Evolutionary conservation across 1,284 basidiomycete genomes (phyloP), one percentile per base, ranked within the genome.

Genomic region (Tilletia caries): DNA sequence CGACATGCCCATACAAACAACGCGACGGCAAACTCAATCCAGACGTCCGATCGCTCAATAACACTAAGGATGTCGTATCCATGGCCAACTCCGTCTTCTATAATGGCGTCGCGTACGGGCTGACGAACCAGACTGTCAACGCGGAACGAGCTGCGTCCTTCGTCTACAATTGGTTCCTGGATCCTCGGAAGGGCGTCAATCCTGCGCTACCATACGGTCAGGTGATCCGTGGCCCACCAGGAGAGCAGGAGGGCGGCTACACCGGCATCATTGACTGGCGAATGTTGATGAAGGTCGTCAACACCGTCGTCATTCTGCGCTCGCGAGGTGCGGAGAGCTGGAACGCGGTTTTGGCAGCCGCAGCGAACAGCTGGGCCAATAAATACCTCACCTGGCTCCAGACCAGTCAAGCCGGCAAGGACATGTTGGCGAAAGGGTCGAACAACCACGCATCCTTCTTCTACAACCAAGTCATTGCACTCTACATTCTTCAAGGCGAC

Each of bases 181-280:
- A 89, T 71, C 70, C 84, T 0, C 83, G 82, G 5, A 90, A 89
- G 0, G 84, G 79, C 27, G 90, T 91, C 88, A 89, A 89, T 73
- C 90, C 90, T 2, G 88, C 90, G 78, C 83, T 91, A 69, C 86
- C 89, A 74, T 91, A 87, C 76, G 89, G 86, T 0, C 90, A 91
- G 77, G 86, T 89, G 80, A 80, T 87, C 34, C 86, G 90, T 3
- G 90, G 90, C 0, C 52, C 52, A 25, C 89, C 89, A 0, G 89
- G 89, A 33, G 85, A 86, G 32, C 87, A 87, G 32, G n/a, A 64
- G 37, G 74, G 74, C 25, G 66, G 65, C 46, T 76, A 64, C 78
- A 89, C 88, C 18, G 89, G 89, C 50, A 83, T 90, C 41, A 84
- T 91, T 84, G 89, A 91, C 75, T 78, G 89, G 43, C 87, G 89